Evolutionary conservation across 1,139 yeast genomes (phyloP).

Genomic region (Geotrichum histeridarum): DNA sequence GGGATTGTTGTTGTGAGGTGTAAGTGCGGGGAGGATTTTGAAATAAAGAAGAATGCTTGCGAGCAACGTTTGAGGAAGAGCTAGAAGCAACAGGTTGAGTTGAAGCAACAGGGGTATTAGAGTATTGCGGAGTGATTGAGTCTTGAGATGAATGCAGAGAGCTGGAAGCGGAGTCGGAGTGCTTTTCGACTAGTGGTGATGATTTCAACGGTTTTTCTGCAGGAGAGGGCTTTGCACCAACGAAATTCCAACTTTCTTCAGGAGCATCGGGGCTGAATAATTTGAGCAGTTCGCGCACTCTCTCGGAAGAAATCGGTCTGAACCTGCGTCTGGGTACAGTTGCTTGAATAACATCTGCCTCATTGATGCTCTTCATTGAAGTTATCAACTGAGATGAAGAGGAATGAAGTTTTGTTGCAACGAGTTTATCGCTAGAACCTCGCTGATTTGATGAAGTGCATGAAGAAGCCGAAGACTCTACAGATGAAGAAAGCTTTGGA

Average conservation of each 20-base stretch:
- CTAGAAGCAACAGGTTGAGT: neutral
- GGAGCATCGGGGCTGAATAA: slow-evolving; percentile 8
- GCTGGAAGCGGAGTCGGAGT: neutral
- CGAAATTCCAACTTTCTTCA: neutral
- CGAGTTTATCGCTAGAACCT: slow-evolving; percentile 14
- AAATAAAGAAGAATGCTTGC: slow-evolving; percentile 8
- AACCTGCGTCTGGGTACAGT: neutral
- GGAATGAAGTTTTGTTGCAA: neutral
- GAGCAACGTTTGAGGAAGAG: slow-evolving; percentile 5
- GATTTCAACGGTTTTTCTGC: neutral
- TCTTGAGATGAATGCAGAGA: slow-evolving; percentile 4
- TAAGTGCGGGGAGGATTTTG: slow-evolving; percentile 5
- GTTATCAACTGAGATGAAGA: neutral
- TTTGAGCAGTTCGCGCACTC: slow-evolving; percentile 8
- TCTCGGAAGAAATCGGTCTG: slow-evolving; percentile 3
- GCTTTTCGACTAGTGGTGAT: neutral
- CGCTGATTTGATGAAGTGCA: slow-evolving; percentile 13
- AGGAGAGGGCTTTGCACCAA: neutral
- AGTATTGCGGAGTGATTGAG: neutral
- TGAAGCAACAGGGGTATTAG: neutral
- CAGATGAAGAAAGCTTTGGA: slow-evolving; percentile 22
- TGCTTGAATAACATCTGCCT: neutral
- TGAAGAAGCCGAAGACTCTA: slow-evolving; percentile 20
- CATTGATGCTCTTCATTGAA: neutral
- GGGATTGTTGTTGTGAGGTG: neutral